Conservation (phyloP, 2,329 filamentous ascomycete species). For the Fusarium xyrophilum region DNA sequence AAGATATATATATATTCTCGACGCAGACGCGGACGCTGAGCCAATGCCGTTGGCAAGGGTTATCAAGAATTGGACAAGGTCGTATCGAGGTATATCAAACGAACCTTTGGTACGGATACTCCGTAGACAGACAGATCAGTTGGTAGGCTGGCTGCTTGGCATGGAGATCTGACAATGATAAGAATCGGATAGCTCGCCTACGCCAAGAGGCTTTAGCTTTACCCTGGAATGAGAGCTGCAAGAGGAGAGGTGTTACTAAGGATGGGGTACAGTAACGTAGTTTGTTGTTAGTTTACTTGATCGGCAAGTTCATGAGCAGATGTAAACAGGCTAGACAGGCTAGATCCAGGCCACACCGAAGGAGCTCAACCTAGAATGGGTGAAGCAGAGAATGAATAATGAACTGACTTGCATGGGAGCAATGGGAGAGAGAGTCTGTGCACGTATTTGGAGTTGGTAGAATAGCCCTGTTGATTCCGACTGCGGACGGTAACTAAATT, state of each 20-base stretch:
- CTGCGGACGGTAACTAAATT: not conserved
- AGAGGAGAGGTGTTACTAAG: not conserved
- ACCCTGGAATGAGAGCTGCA: not conserved
- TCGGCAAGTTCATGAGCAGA: not conserved
- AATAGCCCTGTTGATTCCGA: not conserved
- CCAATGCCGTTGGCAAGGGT: not conserved
- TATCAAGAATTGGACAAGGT: not conserved
- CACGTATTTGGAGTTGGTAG: not conserved
- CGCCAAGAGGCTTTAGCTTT: constrained; percentile 6
- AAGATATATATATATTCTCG: not conserved
- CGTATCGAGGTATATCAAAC: not conserved
- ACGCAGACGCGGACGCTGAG: not conserved
- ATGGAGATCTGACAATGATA: constrained; percentile 14
- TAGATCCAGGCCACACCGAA: not conserved
- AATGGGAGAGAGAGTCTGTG: not conserved
- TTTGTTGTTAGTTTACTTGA: not conserved
- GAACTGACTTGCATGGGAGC: not conserved
- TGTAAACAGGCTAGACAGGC: not conserved
- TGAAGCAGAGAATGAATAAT: not conserved
- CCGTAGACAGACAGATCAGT: not conserved
- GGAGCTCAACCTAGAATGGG: not conserved
- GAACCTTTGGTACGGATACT: not conserved
- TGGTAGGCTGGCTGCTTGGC: constrained; percentile 5
- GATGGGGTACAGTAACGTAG: not conserved
- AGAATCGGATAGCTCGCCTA: not conserved